Conservation (phyloP, 257 asterid genomes). For the Gynochthodes officinalis region DNA sequence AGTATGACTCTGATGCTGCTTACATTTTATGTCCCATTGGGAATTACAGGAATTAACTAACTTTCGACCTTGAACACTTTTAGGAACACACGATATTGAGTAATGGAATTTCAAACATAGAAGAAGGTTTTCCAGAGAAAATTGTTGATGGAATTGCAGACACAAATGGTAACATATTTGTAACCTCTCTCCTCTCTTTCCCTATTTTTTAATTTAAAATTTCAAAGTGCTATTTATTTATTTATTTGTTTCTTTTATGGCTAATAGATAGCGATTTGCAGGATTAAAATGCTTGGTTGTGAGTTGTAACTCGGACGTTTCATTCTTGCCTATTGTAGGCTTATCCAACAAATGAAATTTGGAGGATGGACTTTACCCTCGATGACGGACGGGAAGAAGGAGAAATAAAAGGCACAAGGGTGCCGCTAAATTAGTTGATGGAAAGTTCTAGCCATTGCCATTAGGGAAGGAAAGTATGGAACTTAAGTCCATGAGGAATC, state of each 20-base stretch:
- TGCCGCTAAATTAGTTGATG: slow-evolving; percentile 41
- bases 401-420: slow-evolving; percentile 63
- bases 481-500: slow-evolving; percentile 33
- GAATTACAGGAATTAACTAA: background rate
- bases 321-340: slow-evolving; percentile 30
- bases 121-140: slow-evolving; percentile 34
- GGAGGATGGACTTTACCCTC: slow-evolving; percentile 45
- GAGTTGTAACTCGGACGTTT: background rate
- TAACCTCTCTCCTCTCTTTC: background rate
- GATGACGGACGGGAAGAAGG: slow-evolving; percentile 66
- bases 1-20: no score
- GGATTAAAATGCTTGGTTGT: background rate
- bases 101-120: slow-evolving; percentile 33
- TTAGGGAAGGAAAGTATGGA: slow-evolving; percentile 53
- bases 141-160: slow-evolving; percentile 34
- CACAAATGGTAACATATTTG: slow-evolving; percentile 35
- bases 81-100: slow-evolving; percentile 42
- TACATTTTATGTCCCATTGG: background rate
- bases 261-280: background rate
- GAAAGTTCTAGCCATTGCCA: slow-evolving; percentile 36
- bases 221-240: background rate
- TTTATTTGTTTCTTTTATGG: slow-evolving; percentile 7
- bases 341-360: slow-evolving; percentile 43
- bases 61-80: slow-evolving; percentile 18
- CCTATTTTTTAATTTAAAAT: background rate